Conservation (phyloP, 108 stramenopile species). For the Aurantiochytrium sp. region DNA sequence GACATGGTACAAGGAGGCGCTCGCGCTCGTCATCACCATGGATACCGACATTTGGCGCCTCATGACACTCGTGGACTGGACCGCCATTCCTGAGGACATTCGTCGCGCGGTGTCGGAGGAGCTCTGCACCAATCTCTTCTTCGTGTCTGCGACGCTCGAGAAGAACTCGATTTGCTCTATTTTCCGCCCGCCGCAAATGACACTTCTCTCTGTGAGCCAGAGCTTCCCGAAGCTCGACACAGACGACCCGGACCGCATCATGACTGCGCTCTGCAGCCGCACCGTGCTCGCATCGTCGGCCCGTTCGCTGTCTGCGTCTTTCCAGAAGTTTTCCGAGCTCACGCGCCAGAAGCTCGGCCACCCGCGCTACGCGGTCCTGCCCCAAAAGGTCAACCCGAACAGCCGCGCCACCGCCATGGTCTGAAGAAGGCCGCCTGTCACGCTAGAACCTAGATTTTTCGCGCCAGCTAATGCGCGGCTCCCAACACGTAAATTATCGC, state of each 20-base stretch:
- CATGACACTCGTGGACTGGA: not conserved
- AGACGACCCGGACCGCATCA: not conserved
- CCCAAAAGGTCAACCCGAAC: too few species aligned
- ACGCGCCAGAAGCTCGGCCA: not conserved
- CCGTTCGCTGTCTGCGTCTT: not conserved
- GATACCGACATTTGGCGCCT: not conserved
- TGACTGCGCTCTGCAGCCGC: not conserved
- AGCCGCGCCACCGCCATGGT: too few species aligned
- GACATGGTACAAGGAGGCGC: not conserved
- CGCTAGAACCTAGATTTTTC: too few species aligned
- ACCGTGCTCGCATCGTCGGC: not conserved
- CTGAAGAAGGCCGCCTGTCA: too few species aligned
- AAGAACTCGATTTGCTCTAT: not conserved
- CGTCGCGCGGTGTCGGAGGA: not conserved
- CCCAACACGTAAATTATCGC: too few species aligned
- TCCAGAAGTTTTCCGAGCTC: not conserved
- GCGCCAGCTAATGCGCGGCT: too few species aligned
- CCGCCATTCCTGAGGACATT: not conserved
- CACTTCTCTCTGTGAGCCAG: not conserved
- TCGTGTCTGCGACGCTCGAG: not conserved
- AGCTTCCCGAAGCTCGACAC: not conserved
- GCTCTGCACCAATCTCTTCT: not conserved
- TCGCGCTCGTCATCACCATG: not conserved
- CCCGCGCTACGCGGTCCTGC: not conserved
- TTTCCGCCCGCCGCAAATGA: not conserved